Percentiles rank a stretch among this genome's conserved stretches.
These are phyloP conservation scores for Phlegmacium glaucopus DNA, from an alignment of 768 basidiomycete species.

Conservation along the genomic window DNA sequence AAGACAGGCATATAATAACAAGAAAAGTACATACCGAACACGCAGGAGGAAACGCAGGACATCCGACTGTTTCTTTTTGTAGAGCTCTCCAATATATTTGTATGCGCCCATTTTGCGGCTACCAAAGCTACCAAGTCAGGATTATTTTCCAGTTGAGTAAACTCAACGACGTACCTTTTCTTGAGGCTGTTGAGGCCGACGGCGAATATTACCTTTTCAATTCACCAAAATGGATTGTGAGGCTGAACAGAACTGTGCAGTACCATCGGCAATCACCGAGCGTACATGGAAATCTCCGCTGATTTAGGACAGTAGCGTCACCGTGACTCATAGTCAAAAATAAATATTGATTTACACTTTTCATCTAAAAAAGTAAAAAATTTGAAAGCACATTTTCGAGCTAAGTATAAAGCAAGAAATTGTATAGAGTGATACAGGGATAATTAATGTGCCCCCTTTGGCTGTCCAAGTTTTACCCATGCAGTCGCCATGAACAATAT, in stretches of 20 bases:
- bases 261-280: conserved; percentile 32
- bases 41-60: conserved; percentile 97
- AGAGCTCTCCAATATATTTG: conserved; percentile 95
- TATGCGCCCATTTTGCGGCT: conserved; percentile 83
- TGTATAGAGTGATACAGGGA: neutral
- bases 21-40: conserved; percentile 65
- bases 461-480: conserved; percentile 46
- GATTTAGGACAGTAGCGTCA: neutral
- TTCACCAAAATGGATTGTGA: conserved; percentile 17
- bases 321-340: neutral
- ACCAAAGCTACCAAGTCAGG: neutral
- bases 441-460: conserved; percentile 8
- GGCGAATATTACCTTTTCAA: conserved; percentile 21
- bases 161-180: conserved; percentile 30
- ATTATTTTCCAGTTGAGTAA: neutral
- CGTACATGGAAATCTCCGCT: neutral
- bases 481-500: conserved; percentile 61
- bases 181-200: conserved; percentile 36
- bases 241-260: conserved; percentile 37
- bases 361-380: no score
- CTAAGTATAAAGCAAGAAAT: neutral
- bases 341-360: no score
- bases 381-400: no score
- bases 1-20: neutral
- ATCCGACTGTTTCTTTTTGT: conserved; percentile 98